phyloP scores from a whole-genome alignment of 768 basidiomycete genomes.

The Lentinula guzmanii region DNA sequence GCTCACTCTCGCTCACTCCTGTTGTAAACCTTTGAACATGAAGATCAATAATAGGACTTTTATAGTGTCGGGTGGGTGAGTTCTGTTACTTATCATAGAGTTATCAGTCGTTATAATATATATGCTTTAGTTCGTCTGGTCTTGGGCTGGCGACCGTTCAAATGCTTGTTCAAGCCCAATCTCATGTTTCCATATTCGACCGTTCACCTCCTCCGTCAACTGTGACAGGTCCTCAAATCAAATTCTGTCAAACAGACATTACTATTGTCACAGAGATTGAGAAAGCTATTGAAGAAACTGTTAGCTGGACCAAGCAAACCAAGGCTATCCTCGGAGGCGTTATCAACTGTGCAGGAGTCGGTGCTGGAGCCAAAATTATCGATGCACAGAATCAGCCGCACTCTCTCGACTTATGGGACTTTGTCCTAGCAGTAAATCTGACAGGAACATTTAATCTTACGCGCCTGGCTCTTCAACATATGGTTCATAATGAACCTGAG shows the following conservation, averaged over 20 bases:
- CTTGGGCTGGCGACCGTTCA: constrained; percentile 28
- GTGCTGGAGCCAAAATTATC: constrained; percentile 24
- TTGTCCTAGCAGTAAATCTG: constrained; percentile 29
- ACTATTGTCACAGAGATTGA: constrained; percentile 20
- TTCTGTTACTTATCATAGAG: constrained; percentile 6
- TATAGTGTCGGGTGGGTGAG: constrained; percentile 32
- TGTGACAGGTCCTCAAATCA: constrained; percentile 4
- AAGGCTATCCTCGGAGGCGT: constrained; percentile 27
- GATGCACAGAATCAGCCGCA: constrained; percentile 22
- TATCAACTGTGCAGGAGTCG: constrained; percentile 33
- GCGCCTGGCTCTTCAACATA: constrained; percentile 24
- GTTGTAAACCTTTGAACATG: constrained; percentile 13
- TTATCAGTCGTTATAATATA: not conserved
- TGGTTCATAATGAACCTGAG: constrained; percentile 22
- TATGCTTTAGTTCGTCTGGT: constrained; percentile 23
- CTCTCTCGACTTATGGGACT: constrained; percentile 28
- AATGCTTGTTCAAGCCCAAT: constrained; percentile 19
- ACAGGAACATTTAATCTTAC: constrained; percentile 34
- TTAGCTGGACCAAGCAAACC: constrained; percentile 19
- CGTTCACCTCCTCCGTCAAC: constrained; percentile 13
- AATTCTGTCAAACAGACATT: constrained; percentile 22
- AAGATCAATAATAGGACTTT: constrained; percentile 28
- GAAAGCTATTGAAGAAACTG: constrained; percentile 20
- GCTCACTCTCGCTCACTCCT: too few species aligned
- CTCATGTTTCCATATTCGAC: constrained; percentile 28